These are phyloP conservation scores for Tulasnella calospora DNA, from an alignment of 768 basidiomycete genomes.

Conservation along the genomic window DNA sequence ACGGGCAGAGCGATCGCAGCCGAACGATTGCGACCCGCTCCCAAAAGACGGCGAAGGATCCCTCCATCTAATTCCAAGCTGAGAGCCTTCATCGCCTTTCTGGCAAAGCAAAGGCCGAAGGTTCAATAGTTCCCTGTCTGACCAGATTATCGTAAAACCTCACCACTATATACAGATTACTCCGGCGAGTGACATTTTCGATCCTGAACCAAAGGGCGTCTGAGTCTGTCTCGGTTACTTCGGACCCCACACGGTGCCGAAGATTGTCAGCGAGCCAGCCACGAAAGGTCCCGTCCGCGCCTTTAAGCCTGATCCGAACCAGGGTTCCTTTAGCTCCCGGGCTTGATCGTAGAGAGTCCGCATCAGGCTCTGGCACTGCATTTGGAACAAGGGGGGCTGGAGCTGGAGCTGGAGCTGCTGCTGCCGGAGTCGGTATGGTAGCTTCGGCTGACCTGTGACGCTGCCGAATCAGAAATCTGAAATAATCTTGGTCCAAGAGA, in stretches of 20 bases:
- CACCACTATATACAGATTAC: not conserved
- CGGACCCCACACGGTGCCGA: not conserved
- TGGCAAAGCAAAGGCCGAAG: not conserved
- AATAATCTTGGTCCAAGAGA: no score
- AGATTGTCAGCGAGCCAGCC: not conserved
- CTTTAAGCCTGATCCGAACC: not conserved
- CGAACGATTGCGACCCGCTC: not conserved
- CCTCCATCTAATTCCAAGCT: not conserved
- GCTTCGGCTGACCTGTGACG: no score
- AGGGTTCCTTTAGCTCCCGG: not conserved
- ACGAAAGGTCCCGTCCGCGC: not conserved
- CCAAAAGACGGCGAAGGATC: not conserved
- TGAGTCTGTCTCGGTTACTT: not conserved
- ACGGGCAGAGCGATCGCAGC: not conserved
- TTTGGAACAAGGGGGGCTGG: no score
- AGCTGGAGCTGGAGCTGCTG: no score
- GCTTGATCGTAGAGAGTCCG: not conserved
- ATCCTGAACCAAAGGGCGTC: not conserved
- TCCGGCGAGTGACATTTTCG: not conserved
- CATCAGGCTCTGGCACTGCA: no score
- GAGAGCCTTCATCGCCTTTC: not conserved
- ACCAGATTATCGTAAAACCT: not conserved
- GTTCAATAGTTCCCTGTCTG: not conserved
- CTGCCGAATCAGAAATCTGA: no score
- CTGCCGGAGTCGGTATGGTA: no score